Percentiles rank a stretch among this genome's conserved stretches.
phyloP scores from a whole-genome alignment of 2,329 filamentous ascomycete species.

The Phoma herbarum region DNA sequence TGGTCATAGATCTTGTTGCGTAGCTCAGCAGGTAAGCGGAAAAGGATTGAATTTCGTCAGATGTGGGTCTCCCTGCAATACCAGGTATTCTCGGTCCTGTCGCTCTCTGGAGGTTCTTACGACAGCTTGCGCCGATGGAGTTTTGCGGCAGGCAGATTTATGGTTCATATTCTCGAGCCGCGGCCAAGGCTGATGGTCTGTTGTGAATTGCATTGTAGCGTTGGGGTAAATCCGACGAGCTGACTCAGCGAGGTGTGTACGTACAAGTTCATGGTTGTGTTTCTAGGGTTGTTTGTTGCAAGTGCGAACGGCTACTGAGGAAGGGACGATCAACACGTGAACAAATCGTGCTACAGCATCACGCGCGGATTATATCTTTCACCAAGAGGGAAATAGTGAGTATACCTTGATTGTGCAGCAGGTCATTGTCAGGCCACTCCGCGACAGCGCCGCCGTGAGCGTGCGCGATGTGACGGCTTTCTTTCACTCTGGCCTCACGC shows the following conservation, averaged over 20 bases:
- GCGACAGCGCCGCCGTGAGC: neutral
- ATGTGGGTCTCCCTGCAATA: neutral
- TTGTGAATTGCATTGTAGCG: neutral
- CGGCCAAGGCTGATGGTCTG: neutral
- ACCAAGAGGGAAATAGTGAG: neutral
- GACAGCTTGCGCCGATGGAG: neutral
- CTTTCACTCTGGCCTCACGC: neutral
- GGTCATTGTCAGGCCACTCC: neutral
- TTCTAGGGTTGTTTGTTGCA: neutral
- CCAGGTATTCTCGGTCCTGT: no score
- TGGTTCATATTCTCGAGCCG: neutral
- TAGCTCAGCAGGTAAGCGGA: neutral
- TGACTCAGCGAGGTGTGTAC: neutral
- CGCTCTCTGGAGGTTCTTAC: neutral
- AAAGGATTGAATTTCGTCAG: neutral
- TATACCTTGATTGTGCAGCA: neutral
- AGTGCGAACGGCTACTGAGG: neutral
- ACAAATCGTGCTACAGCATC: neutral
- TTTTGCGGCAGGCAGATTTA: neutral
- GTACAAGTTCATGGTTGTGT: neutral
- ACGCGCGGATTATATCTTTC: neutral
- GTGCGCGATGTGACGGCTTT: neutral
- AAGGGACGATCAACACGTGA: neutral
- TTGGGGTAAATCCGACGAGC: neutral
- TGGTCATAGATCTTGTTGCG: neutral